Conservation (phyloP, 2,329 filamentous ascomycete genomes). For the Calonectria ilicicola region DNA sequence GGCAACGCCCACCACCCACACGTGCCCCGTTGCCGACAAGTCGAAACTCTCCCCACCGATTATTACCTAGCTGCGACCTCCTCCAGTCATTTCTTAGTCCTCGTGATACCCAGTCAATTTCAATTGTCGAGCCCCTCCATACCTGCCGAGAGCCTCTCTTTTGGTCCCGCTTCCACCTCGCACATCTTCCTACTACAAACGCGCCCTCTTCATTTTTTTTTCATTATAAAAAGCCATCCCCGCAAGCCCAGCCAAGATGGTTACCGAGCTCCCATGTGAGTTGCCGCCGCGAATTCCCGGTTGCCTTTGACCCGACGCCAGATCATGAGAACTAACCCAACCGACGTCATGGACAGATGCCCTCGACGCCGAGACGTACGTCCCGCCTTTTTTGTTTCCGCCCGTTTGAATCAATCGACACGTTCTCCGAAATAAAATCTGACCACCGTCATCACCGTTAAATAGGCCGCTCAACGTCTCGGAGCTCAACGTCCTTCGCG, state of each 20-base stretch:
- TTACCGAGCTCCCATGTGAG: conserved; percentile 63
- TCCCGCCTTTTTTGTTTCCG: conserved; percentile 25
- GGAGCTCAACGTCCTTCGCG: conserved; percentile 90
- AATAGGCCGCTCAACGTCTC: conserved; percentile 86
- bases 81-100: background rate
- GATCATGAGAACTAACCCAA: conserved; percentile 26
- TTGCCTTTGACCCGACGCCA: conserved; percentile 25
- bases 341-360: conserved; percentile 73
- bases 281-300: conserved; percentile 27
- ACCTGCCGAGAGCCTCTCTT: background rate
- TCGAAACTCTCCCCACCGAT: conserved; percentile 11
- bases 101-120: conserved; percentile 5
- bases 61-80: background rate
- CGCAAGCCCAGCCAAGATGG: conserved; percentile 50
- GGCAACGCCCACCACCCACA: conserved; percentile 17
- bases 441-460: conserved; percentile 20
- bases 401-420: background rate
- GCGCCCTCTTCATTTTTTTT: background rate
- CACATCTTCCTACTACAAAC: background rate
- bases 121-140: background rate
- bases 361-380: conserved; percentile 94
- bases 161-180: background rate
- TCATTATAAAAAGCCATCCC: background rate
- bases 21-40: conserved; percentile 8
- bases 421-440: conserved; percentile 6